Evolutionary conservation across 2,329 filamentous ascomycete species (phyloP), one percentile per base, ranked within the genome.

Genomic region (Colletotrichum horii): DNA sequence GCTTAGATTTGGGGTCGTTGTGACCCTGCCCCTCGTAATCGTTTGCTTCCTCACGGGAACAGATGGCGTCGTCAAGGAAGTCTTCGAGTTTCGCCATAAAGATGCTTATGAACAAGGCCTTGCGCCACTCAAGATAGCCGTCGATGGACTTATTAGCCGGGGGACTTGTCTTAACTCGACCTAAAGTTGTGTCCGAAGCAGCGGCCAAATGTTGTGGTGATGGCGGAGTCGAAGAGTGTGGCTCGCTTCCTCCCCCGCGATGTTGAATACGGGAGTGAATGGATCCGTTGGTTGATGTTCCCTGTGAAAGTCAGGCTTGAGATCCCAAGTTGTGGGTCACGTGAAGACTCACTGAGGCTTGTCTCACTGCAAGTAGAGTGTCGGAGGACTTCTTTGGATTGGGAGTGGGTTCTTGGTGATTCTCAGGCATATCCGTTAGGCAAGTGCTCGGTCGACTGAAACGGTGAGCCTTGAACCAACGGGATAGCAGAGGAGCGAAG

Each of bases 301-400:
- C 71, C 71, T 74, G 11, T 3, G 19, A 8, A 4, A 5, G 19
- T 69, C 4, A 61, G 24, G 19, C 28, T 24, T 3, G 19, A n/a
- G 16, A 15, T 24, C 28, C 0, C 8, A 1, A 36, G 9, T 19
- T 36, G 5, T 24, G 3, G 7, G 12, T 15, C 0, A 22, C 4
- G 12, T 3, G 32, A 61, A 15, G 24, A 9, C 43, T 26, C 36
- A 74, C 71, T 66, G 60, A 43, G 55, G 43, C 48, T 70, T 74
- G 71, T 70, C 66, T 74, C 71, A 70, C 66, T 71, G 38, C 72
- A 75, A 75, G 67, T 15, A 30, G 67, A 74, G 67, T 74, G 72
- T 28, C 61, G 67, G 67, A 74, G 61, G 67, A 64, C 38, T 64
- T 65, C 38, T 19, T 58, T 32, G 60, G 11, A 16, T 74, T 74